These are phyloP conservation scores for Fusarium sp. DNA, from an alignment of 2,329 filamentous ascomycete species.

Conservation along the genomic window DNA sequence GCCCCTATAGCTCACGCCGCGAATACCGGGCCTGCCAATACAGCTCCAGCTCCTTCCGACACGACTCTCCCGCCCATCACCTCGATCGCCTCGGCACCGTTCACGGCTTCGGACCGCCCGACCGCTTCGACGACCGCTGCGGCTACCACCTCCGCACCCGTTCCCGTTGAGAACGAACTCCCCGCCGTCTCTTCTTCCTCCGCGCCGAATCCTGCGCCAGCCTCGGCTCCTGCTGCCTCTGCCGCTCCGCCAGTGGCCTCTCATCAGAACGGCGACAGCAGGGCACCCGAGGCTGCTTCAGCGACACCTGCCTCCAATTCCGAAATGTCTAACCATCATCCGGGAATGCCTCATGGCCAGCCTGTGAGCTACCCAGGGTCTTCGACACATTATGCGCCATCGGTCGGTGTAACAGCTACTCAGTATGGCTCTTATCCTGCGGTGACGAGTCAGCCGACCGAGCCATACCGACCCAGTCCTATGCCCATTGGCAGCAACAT, in stretches of 20 bases:
- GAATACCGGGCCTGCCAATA: slow-evolving; percentile 17
- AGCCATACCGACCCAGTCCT: slow-evolving; percentile 47
- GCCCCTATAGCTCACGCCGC: slow-evolving; percentile 33
- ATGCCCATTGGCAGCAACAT: slow-evolving; percentile 47
- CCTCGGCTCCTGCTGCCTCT: slow-evolving; percentile 34
- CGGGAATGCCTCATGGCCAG: slow-evolving; percentile 47
- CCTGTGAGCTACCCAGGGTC: slow-evolving; percentile 46
- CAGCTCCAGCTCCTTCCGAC: slow-evolving; percentile 27
- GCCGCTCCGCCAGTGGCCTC: slow-evolving; percentile 32
- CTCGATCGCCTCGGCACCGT: slow-evolving; percentile 32
- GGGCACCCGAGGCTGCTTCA: slow-evolving; percentile 44
- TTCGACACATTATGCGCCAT: slow-evolving; percentile 41
- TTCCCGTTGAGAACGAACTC: slow-evolving; percentile 29
- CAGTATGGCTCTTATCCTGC: slow-evolving; percentile 50
- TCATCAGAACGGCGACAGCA: slow-evolving; percentile 50
- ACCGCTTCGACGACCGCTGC: slow-evolving; percentile 35
- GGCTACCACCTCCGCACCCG: slow-evolving; percentile 27
- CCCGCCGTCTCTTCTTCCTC: slow-evolving; percentile 23
- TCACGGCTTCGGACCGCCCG: slow-evolving; percentile 27
- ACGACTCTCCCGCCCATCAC: slow-evolving; percentile 31
- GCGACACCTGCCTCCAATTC: slow-evolving; percentile 35
- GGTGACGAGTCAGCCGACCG: slow-evolving; percentile 43
- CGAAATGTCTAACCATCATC: slow-evolving; percentile 51
- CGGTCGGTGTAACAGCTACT: slow-evolving; percentile 37
- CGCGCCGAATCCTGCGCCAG: slow-evolving; percentile 28